phyloP scores from a whole-genome alignment of 352 stramenopile genomes.

The Pythium myriotylum region DNA sequence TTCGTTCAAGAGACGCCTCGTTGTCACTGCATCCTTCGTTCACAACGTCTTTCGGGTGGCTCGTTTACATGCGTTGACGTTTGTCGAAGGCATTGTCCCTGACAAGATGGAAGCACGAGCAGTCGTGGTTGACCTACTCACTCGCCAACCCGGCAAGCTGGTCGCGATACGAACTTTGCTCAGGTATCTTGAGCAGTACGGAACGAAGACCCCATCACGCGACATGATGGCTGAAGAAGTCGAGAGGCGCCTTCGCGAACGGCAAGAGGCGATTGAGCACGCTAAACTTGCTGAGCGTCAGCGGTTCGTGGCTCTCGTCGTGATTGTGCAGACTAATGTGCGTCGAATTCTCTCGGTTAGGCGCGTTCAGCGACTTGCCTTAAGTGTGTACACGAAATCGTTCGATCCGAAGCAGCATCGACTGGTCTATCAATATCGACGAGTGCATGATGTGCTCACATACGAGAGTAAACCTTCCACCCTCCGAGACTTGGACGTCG shows the following conservation, averaged over 20 bases:
- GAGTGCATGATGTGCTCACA: constrained; percentile 7
- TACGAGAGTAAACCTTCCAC: constrained; percentile 44
- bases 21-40: constrained; percentile 42
- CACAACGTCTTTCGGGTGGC: constrained; percentile 41
- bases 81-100: neutral
- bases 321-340: constrained; percentile 39
- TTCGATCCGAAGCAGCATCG: constrained; percentile 30
- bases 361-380: constrained; percentile 36
- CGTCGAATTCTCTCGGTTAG: constrained; percentile 39
- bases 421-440: constrained; percentile 44
- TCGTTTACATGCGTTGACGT: constrained; percentile 14
- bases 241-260: constrained; percentile 18
- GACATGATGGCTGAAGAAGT: constrained; percentile 46
- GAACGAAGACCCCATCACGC: constrained; percentile 28
- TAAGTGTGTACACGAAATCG: constrained; percentile 51
- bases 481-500: constrained; percentile 49
- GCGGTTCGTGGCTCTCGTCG: constrained; percentile 21
- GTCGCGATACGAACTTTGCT: constrained; percentile 35
- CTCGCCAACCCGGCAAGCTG: neutral
- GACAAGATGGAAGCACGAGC: constrained; percentile 4
- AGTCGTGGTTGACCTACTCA: constrained; percentile 8
- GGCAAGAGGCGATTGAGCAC: constrained; percentile 1
- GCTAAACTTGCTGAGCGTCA: neutral
- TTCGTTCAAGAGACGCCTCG: constrained; percentile 35
- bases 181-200: constrained; percentile 42